Evolutionary conservation across 2,329 filamentous ascomycete species (phyloP), one percentile per base, ranked within the genome.

Genomic region (Aspergillus felis): DNA sequence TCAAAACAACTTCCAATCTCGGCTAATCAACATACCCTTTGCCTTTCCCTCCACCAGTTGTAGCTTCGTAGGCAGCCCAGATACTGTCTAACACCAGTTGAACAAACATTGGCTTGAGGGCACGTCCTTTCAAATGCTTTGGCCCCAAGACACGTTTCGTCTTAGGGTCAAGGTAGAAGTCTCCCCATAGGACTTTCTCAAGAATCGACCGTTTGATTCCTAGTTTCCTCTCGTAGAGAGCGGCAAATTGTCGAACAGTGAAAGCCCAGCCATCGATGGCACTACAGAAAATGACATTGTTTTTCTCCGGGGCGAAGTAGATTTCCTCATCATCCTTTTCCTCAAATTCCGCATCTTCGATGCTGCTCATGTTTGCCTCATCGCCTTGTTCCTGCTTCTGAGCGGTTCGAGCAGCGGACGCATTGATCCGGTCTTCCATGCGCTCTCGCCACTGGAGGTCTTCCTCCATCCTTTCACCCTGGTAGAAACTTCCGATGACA

Each of bases 221-320:
- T 6, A 99, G 83, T 74, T 99, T 99, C 80, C 92, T 96, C 76
- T 97, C 93, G 70, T 97, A 99, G 28, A 97, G 79, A 41, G 85
- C 85, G 20, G 94, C 92, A 71, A 99, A 99, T 68, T 99, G 94
- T 52, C 92, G 86, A 51, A 96, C 88, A 0, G 94, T 99, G 68
- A 99, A 99, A 2, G 94, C 94, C 94, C 94, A 99, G n/a, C 94
- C 94, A 71, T 99, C 94, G 56, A 96, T 89, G 58, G 94, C 94
- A 72, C 93, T 97, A 78, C 91, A 92, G 74, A 99, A 99, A 62
- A 99, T 97, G 73, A 99, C 94, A 70, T 99, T 99, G 74, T 97
- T 97, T 76, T 93, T 96, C 71, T 99, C 94, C 0, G 94, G 94
- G 0, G 94, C 91, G 76, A 99, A 99, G 74, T 99, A 99, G 27